Evolutionary conservation across 164 flowering plant species (phyloP).

Genomic region (Annona squamosa): DNA sequence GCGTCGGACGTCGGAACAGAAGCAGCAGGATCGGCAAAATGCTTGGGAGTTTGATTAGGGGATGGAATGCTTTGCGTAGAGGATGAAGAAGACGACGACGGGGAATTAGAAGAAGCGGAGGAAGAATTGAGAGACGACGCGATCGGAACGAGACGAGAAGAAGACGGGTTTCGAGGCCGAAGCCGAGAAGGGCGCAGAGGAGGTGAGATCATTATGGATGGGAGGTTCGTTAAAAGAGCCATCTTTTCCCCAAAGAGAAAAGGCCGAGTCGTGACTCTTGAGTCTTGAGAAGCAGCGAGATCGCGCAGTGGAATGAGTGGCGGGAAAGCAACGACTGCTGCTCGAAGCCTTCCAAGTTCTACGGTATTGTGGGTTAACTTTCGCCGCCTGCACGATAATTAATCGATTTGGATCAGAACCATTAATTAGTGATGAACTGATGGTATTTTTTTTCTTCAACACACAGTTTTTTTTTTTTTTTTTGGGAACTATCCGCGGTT

Average conservation of each 20-base stretch:
- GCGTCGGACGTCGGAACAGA: constrained; percentile 13
- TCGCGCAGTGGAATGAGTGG: background rate
- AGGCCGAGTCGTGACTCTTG: background rate
- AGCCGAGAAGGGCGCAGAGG: background rate
- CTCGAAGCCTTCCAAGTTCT: background rate
- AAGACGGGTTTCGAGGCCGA: background rate
- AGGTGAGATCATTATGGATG: background rate
- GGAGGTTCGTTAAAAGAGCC: constrained; percentile 3
- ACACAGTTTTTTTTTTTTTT: too few relatives aligned
- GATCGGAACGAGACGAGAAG: background rate
- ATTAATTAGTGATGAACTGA: too few relatives aligned
- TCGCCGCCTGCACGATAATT: too few relatives aligned
- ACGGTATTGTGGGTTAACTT: background rate
- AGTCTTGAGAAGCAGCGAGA: background rate
- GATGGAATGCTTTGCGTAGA: constrained; percentile 5
- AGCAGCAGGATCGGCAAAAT: constrained; percentile 19
- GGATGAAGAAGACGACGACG: constrained; percentile 16
- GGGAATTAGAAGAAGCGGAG: background rate
- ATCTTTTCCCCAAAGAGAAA: background rate
- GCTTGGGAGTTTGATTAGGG: constrained; percentile 10
- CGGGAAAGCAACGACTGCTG: background rate
- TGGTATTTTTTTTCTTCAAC: too few relatives aligned
- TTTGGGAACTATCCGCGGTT: too few relatives aligned
- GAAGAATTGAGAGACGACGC: background rate
- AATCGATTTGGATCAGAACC: too few relatives aligned